These are phyloP conservation scores for Ashbya aceris DNA, from an alignment of 1,139 yeast species.

Conservation along the genomic window DNA sequence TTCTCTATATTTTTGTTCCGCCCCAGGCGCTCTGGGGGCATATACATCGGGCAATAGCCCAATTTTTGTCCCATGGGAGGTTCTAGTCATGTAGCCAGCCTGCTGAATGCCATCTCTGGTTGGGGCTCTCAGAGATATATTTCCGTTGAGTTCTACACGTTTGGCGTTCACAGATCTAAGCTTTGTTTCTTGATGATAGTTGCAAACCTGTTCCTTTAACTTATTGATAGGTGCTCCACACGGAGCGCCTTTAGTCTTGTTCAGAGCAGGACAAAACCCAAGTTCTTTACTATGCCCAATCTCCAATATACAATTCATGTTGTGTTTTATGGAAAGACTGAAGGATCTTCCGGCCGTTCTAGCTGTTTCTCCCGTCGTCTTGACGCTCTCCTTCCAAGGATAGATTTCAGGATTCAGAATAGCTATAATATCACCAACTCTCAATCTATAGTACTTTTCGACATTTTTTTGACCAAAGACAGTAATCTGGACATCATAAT, in stretches of 20 bases:
- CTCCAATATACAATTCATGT: conserved; percentile 48
- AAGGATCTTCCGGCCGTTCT: conserved; percentile 36
- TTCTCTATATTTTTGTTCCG: conserved; percentile 11
- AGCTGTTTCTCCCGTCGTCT: not conserved
- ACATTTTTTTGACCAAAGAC: conserved; percentile 57
- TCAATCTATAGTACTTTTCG: conserved; percentile 60
- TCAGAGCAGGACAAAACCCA: conserved; percentile 50
- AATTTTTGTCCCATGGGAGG: conserved; percentile 6
- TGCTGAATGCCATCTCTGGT: conserved; percentile 35
- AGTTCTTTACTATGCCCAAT: conserved; percentile 66
- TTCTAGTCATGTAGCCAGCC: conserved; percentile 23
- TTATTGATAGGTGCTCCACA: conserved; percentile 58
- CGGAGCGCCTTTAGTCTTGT: conserved; percentile 35
- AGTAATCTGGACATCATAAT: conserved; percentile 47
- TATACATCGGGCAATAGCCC: not conserved
- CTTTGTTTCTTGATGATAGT: conserved; percentile 57
- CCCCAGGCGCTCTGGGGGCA: not conserved
- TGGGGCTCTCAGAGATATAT: conserved; percentile 39
- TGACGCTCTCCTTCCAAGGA: conserved; percentile 28
- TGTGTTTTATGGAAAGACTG: conserved; percentile 47
- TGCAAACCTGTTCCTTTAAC: conserved; percentile 49
- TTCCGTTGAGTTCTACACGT: conserved; percentile 68
- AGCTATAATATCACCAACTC: conserved; percentile 66
- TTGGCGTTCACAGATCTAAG: conserved; percentile 45
- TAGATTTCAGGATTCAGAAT: conserved; percentile 64